phyloP scores from a whole-genome alignment of 2,329 filamentous ascomycete species.

The Zasmidium citrigriseum region DNA sequence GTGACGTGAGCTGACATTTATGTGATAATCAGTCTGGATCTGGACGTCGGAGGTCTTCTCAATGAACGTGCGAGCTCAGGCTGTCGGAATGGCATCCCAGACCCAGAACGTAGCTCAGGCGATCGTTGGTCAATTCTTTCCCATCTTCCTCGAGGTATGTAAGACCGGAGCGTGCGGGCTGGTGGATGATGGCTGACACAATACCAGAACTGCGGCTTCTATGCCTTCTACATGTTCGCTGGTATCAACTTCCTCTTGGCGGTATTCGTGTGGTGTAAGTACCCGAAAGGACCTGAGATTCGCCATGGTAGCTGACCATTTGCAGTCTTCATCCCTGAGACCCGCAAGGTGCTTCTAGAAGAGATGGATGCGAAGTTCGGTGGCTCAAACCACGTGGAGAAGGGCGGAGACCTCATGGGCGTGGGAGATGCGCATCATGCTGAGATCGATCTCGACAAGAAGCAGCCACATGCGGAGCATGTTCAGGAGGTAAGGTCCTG shows the following conservation, averaged over 20 bases:
- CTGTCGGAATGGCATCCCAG: constrained; percentile 65
- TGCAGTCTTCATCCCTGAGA: constrained; percentile 41
- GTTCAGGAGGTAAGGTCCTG: constrained; percentile 2
- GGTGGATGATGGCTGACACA: neutral
- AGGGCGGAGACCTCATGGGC: constrained; percentile 51
- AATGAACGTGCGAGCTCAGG: constrained; percentile 71
- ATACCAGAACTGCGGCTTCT: constrained; percentile 54
- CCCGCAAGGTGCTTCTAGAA: constrained; percentile 51
- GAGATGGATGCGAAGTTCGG: constrained; percentile 60
- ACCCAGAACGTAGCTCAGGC: constrained; percentile 64
- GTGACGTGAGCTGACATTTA: neutral
- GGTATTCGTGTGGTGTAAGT: constrained; percentile 36
- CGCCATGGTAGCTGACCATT: too few species aligned
- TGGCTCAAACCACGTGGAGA: constrained; percentile 58
- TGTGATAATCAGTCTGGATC: constrained; percentile 58
- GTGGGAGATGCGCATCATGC: constrained; percentile 38
- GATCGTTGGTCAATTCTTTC: constrained; percentile 71
- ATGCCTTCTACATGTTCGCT: constrained; percentile 58
- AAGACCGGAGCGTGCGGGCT: neutral
- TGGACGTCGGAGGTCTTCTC: constrained; percentile 70
- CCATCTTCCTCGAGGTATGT: constrained; percentile 60
- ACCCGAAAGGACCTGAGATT: too few species aligned
- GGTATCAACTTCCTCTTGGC: constrained; percentile 47
- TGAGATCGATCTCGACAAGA: constrained; percentile 11
- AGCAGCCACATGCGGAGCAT: constrained; percentile 23